These are phyloP conservation scores for Scutellaria galericulata DNA, from an alignment of 257 asterid species.

Conservation along the genomic window DNA sequence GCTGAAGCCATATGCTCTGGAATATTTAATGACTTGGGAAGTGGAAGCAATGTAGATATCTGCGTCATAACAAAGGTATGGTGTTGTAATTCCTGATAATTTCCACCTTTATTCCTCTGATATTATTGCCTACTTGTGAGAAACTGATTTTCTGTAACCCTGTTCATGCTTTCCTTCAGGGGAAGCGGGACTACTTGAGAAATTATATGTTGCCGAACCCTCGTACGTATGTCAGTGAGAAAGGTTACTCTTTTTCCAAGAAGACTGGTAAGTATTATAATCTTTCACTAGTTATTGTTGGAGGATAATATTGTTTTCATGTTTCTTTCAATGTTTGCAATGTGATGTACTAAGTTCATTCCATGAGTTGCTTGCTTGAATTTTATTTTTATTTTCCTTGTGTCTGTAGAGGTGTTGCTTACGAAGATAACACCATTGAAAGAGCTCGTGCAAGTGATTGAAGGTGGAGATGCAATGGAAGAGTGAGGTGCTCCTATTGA, in stretches of 20 bases:
- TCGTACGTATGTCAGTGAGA: slow-evolving; percentile 77
- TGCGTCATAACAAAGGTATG: slow-evolving; percentile 88
- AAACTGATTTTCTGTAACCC: neutral
- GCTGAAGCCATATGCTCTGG: slow-evolving; percentile 95
- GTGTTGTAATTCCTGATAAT: slow-evolving; percentile 9
- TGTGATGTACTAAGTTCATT: no score
- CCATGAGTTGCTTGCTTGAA: neutral
- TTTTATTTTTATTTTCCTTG: neutral
- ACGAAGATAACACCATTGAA: slow-evolving; percentile 84
- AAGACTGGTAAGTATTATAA: slow-evolving; percentile 72
- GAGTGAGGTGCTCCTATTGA: slow-evolving; percentile 48
- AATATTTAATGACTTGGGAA: slow-evolving; percentile 90
- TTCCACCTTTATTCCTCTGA: neutral
- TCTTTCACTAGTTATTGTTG: slow-evolving; percentile 23
- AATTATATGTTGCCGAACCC: slow-evolving; percentile 80
- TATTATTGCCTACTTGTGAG: no score
- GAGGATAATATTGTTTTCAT: neutral
- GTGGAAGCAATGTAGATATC: slow-evolving; percentile 96
- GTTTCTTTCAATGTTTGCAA: neutral
- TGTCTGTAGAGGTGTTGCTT: slow-evolving; percentile 70
- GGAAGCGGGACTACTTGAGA: slow-evolving; percentile 76
- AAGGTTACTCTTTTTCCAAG: slow-evolving; percentile 74
- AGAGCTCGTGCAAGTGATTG: slow-evolving; percentile 72
- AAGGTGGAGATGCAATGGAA: slow-evolving; percentile 92
- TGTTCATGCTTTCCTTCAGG: slow-evolving; percentile 47